phyloP scores from a whole-genome alignment of 169 alveolate species.

The Ichthyophthirius multifiliis region DNA sequence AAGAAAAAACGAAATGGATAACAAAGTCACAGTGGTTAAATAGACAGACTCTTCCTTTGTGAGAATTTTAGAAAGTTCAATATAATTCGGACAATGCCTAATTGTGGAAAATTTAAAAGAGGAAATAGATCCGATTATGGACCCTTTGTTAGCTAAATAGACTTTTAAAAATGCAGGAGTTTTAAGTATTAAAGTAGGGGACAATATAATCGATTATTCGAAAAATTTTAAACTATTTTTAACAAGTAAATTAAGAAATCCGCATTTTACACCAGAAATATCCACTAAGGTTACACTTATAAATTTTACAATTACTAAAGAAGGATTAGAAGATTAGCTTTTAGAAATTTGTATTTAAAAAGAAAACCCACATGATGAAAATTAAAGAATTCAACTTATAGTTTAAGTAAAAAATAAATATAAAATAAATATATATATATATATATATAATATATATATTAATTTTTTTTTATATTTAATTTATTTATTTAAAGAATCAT shows the following conservation, averaged over 20 bases:
- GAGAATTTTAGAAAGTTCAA: slow-evolving; percentile 69
- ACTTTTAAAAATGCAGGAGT: slow-evolving; percentile 74
- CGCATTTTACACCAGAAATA: slow-evolving; percentile 87
- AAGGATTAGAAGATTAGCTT: slow-evolving; percentile 84
- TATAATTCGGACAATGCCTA: slow-evolving; percentile 74
- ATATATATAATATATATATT: neutral
- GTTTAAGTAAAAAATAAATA: slow-evolving; percentile 48
- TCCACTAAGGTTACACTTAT: slow-evolving; percentile 84
- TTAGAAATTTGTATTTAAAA: slow-evolving; percentile 71
- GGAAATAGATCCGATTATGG: slow-evolving; percentile 82
- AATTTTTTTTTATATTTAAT: neutral
- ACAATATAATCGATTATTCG: slow-evolving; percentile 68
- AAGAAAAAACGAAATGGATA: slow-evolving; percentile 47
- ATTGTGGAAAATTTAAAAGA: slow-evolving; percentile 82
- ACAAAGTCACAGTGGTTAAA: slow-evolving; percentile 45
- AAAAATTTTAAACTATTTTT: slow-evolving; percentile 72
- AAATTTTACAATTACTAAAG: slow-evolving; percentile 87
- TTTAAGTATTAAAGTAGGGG: slow-evolving; percentile 74
- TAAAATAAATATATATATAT: no score
- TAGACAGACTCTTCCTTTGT: slow-evolving; percentile 74
- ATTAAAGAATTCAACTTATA: slow-evolving; percentile 64
- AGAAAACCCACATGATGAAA: slow-evolving; percentile 80
- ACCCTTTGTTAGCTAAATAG: slow-evolving; percentile 78
- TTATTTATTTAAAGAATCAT: slow-evolving; percentile 9
- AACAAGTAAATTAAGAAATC: slow-evolving; percentile 82